Percentiles rank a stretch among this genome's conserved stretches.
Conservation (phyloP, 2,329 filamentous ascomycete species). For the Fusarium lateritium region DNA sequence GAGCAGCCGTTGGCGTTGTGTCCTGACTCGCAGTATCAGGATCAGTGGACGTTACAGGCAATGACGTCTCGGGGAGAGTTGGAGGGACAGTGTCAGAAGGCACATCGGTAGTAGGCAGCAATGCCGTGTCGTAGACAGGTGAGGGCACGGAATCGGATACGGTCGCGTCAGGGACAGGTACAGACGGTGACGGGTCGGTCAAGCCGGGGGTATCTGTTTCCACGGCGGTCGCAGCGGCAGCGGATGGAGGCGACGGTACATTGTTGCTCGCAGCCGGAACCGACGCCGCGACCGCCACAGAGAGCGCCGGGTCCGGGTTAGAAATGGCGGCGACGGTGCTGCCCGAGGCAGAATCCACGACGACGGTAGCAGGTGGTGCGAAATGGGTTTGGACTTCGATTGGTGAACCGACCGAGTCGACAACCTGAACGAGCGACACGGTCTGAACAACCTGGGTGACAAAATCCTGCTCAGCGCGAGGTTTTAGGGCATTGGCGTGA, state of each 20-base stretch:
- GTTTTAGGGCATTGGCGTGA: slow-evolving; percentile 38
- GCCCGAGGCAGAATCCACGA: slow-evolving; percentile 55
- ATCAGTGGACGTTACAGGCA: slow-evolving; percentile 28
- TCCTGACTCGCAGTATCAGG: slow-evolving; percentile 36
- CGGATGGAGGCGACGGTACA: slow-evolving; percentile 39
- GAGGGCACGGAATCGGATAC: slow-evolving; percentile 31
- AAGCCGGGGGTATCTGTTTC: slow-evolving; percentile 38
- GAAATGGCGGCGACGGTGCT: slow-evolving; percentile 56
- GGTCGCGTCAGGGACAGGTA: slow-evolving; percentile 32
- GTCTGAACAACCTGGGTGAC: slow-evolving; percentile 67
- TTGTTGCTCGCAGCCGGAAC: slow-evolving; percentile 43
- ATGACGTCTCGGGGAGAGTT: slow-evolving; percentile 20
- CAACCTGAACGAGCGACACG: slow-evolving; percentile 67
- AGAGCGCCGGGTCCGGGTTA: slow-evolving; percentile 42
- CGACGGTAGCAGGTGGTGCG: slow-evolving; percentile 57
- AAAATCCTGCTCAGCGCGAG: slow-evolving; percentile 46
- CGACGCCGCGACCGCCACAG: slow-evolving; percentile 45
- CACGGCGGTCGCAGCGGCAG: slow-evolving; percentile 33
- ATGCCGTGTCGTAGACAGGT: slow-evolving; percentile 31
- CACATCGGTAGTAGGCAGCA: slow-evolving; percentile 36
- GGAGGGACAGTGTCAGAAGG: slow-evolving; percentile 22
- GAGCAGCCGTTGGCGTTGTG: slow-evolving; percentile 30
- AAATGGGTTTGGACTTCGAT: slow-evolving; percentile 61
- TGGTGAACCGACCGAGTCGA: slow-evolving; percentile 64
- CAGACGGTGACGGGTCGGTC: slow-evolving; percentile 39